Evolutionary conservation across 2,329 filamentous ascomycete species (phyloP), one percentile per base, ranked within the genome.

Genomic region (Claviceps sp.): DNA sequence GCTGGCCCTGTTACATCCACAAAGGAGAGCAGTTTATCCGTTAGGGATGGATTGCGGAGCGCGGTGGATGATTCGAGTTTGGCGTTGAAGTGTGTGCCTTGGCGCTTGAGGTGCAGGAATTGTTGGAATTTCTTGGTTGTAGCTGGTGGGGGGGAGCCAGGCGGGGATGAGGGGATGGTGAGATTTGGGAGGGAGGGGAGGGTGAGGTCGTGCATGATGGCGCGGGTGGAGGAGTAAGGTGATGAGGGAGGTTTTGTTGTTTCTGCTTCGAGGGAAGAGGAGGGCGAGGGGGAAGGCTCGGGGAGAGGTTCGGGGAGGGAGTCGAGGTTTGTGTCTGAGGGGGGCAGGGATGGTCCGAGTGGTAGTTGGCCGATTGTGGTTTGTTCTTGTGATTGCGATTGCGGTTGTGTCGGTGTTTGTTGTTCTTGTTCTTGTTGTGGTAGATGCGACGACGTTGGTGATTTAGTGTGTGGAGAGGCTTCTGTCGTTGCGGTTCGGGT

Each of bases 41-140:
- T 78, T 50, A 90, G 70, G 43, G 77, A 78, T 2, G 87, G 87
- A 62, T 91, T 91, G 49, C 79, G 78, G 54, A 90, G 70, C 7
- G 84, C 79, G 0, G 77, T 68, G 0, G 83, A 85, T 53, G 76
- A 74, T 38, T 84, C 78, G 8, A 93, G 71, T 55, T 85, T 82
- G 59, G 81, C 73, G 64, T 93, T 90, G 73, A 91, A 91, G 67
- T 93, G 87, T 16, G 82, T 74, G 4, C 83, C 83, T 56, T 84
- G 79, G 61, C 79, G 81, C 69, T 93, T 93, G n/a, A 91, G 74
- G 46, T 79, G 74, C 0, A 91, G 76, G 58, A 93, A 91, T 54
- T 81, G 79, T 56, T 80, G 76, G 59, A 91, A 84, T 60, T 88
- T 89, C 58, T 77, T 75, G 49, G 77, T 82, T 13, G 81, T 66